phyloP scores from a whole-genome alignment of 2,329 filamentous ascomycete genomes.

The Juglanconis sp. region DNA sequence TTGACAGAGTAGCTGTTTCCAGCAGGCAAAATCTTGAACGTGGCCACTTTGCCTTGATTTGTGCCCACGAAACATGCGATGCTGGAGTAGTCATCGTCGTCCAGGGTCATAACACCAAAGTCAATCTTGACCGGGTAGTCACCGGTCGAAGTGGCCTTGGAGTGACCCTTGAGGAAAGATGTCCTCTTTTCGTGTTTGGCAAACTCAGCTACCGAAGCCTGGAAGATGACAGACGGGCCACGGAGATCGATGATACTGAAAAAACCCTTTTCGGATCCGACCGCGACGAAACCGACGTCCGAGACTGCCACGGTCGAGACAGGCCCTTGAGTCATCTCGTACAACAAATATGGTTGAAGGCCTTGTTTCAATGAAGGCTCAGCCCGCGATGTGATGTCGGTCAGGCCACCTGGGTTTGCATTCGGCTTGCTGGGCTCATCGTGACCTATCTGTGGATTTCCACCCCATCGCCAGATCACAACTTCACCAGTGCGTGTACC shows the following conservation, averaged over 20 bases:
- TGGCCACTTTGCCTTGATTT: constrained; percentile 75
- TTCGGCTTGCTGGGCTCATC: constrained; percentile 51
- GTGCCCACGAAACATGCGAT: constrained; percentile 92
- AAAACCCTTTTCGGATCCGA: constrained; percentile 79
- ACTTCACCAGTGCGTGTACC: constrained; percentile 83
- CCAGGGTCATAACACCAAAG: constrained; percentile 89
- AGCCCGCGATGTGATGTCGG: constrained; percentile 68
- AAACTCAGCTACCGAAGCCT: constrained; percentile 69
- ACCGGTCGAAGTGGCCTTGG: constrained; percentile 43
- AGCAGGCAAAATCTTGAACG: constrained; percentile 84
- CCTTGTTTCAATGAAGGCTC: constrained; percentile 70
- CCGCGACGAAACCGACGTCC: constrained; percentile 89
- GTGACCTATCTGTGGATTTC: constrained; percentile 68
- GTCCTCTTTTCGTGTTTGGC: constrained; percentile 71
- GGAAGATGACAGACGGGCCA: constrained; percentile 80
- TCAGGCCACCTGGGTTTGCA: constrained; percentile 66
- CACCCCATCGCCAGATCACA: constrained; percentile 83
- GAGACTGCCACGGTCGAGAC: constrained; percentile 79
- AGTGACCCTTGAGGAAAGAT: constrained; percentile 63
- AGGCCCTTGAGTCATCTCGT: constrained; percentile 79
- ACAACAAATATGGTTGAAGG: constrained; percentile 68
- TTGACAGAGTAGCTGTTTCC: constrained; percentile 69
- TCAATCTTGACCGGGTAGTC: constrained; percentile 83
- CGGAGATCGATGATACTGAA: constrained; percentile 83
- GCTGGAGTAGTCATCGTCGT: constrained; percentile 93